Base-by-base conservation (phyloP, 2,329 filamentous ascomycete genomes). In the Fusarium cyanostomum region DNA sequence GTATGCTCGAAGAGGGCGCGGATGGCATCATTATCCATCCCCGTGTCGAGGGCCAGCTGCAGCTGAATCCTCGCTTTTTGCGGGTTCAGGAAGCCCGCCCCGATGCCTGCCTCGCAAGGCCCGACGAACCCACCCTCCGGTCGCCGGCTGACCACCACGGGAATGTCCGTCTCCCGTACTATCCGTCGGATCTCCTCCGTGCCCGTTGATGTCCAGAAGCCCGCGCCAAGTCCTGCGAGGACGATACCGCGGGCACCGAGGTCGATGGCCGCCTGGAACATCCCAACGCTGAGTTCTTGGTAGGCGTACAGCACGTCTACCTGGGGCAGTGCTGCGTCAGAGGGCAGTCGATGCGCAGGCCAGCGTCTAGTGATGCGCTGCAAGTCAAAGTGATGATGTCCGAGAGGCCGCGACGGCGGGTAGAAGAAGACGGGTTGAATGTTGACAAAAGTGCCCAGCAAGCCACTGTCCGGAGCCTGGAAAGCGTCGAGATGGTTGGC, bases 401-500 rank as follows among this genome's bases (percentile, higher is more conserved):
- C 79, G 18, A 81, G 72, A 11, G 86, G 82, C 39, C 77, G 74
- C 3, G 79, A 76, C 0, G 86, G 78, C 9, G 79, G 78, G 66
- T 81, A 89, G 78, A 84, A 89, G 77, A 88, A 89, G 66, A 84
- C 81, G 0, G 86, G 85, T 33, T 81, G 77, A 55, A 86, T 79
- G 66, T 86, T 82, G 67, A 87, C 79, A 70, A 89, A 84, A 54
- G 80, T 78, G 31, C 87, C 87, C 0, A 89, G 77, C 58, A 81
- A 81, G 2, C 86, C 84, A 64, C 80, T 79, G 73, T 89, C 86
- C 12, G 76, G 76, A 2, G 82, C 80, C 69, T 81, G 82, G 79
- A 89, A 89, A 8, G 86, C 86, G 68, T 89, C 86, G 44, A 88
- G 77, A 2, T 82, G 79, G 74, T 89, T 89, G 45, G 86, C 85